Percentiles rank a stretch among this genome's conserved stretches.
These are phyloP conservation scores for Chrysanthemum seticuspe DNA, from an alignment of 129 eudicot genomes.

Conservation along the genomic window DNA sequence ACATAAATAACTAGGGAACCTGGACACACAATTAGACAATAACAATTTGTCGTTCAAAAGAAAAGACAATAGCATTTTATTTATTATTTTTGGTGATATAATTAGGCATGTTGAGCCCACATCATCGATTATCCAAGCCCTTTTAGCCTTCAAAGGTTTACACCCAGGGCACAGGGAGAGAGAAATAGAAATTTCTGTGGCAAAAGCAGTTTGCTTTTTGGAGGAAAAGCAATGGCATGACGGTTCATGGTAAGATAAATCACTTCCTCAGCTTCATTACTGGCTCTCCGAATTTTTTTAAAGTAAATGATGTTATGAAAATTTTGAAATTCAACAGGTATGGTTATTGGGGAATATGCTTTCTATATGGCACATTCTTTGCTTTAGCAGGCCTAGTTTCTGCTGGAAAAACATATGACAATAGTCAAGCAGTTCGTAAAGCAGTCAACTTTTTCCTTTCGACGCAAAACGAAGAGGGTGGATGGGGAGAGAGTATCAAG, in stretches of 20 bases:
- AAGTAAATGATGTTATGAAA: background rate
- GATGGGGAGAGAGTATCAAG: conserved; percentile 65
- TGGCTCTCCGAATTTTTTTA: background rate
- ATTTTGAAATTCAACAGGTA: conserved; percentile 39
- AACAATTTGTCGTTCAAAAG: background rate
- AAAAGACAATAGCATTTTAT: no score
- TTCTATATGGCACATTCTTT: conserved; percentile 50
- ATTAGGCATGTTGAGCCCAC: conserved; percentile 68
- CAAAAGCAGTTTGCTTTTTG: conserved; percentile 34
- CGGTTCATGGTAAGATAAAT: conserved; percentile 48
- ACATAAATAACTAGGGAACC: background rate
- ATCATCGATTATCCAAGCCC: conserved; percentile 51
- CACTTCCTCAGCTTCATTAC: background rate
- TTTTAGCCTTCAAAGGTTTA: conserved; percentile 40
- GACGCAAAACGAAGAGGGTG: conserved; percentile 53
- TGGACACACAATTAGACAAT: conserved; percentile 5
- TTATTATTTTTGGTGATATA: conserved; percentile 4
- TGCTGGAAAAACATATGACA: conserved; percentile 47
- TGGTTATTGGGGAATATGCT: conserved; percentile 67
- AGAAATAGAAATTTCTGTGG: conserved; percentile 49
- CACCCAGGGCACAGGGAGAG: conserved; percentile 54
- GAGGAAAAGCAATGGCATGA: conserved; percentile 32
- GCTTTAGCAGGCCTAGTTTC: conserved; percentile 42
- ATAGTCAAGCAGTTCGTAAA: conserved; percentile 42
- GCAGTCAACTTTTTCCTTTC: conserved; percentile 39